Base-by-base conservation (phyloP, 2,329 filamentous ascomycete species). In the Colletotrichum tabaci region DNA sequence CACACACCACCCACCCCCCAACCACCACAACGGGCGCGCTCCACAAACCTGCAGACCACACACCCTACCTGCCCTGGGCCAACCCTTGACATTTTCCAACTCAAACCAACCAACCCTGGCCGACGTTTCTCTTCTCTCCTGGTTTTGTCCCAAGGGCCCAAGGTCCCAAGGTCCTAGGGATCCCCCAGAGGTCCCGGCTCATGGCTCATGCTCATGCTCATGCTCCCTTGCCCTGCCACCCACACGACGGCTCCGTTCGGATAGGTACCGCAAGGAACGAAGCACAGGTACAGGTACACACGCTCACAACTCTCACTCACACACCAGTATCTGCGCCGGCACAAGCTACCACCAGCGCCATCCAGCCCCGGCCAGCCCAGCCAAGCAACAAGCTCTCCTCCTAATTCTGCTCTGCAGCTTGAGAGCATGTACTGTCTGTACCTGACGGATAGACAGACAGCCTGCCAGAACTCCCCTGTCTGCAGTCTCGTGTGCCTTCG, bases 71-170 rank as follows among this genome's bases (percentile, higher is more conserved):
- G 52, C 55, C 65, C 53, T 58, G 49, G 53, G 49, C 26, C 57
- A 23, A 64, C 53, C 68, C 68, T 71, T 63, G 65, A 53, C 65
- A 23, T 42, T 44, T 55, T 49, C 52, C 52, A 63, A 58, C 52
- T 65, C 65, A 60, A 71, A 60, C 65, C 68, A 71, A 63, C 50
- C 57, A 71, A 18, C 67, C 67, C 56, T 71, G 42, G 64, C 58
- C 65, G 44, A 35, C 8, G 30, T 35, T 35, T 52, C 65, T 38
- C 49, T 68, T 61, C 56, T 62, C 52, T 71, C 64, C 46, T 53
- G 47, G 61, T 30, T 46, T 53, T 35, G 38, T 42, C 38, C 68
- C 57, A 68, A 35, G 30, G 30, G 30, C 30, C 30, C 30, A 2
- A 35, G 30, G 30, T 35, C 30, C 30, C 8, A 35, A 26, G 23